These are phyloP conservation scores for Moesziomyces globuligerus DNA, from an alignment of 1,284 basidiomycete species.

Conservation along the genomic window DNA sequence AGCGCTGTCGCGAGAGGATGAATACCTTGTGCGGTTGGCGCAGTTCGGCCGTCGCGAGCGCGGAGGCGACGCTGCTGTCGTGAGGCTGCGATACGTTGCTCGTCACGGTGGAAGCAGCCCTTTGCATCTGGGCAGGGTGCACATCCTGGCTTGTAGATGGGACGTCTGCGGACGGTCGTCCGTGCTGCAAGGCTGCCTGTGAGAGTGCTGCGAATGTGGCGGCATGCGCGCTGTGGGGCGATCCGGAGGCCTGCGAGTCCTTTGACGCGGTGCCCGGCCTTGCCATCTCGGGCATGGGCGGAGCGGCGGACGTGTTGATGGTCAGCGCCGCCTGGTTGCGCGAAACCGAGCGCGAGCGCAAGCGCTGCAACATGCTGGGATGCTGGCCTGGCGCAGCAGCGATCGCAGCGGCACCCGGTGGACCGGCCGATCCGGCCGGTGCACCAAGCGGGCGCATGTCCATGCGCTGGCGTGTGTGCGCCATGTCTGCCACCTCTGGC, in stretches of 20 bases:
- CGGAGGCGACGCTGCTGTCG: slow-evolving; percentile 2
- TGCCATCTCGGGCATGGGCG: slow-evolving; percentile 34
- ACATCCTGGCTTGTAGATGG: slow-evolving; percentile 3
- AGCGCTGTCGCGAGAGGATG: slow-evolving; percentile 54
- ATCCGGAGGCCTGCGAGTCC: slow-evolving; percentile 36
- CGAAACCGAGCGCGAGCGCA: slow-evolving; percentile 28
- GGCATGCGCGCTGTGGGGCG: slow-evolving; percentile 26
- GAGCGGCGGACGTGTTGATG: slow-evolving; percentile 37
- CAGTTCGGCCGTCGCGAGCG: slow-evolving; percentile 1
- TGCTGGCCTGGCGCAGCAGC: slow-evolving; percentile 13
- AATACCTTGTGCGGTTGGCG: slow-evolving; percentile 50
- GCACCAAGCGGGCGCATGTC: slow-evolving; percentile 15
- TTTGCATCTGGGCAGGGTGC: slow-evolving; percentile 10
- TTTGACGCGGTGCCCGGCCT: slow-evolving; percentile 37
- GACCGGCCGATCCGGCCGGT: slow-evolving; percentile 13
- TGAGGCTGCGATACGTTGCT: slow-evolving; percentile 6
- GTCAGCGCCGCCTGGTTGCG: slow-evolving; percentile 23
- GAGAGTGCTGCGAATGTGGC: slow-evolving; percentile 25
- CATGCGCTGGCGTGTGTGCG: slow-evolving; percentile 13
- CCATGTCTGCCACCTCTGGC: slow-evolving; percentile 8
- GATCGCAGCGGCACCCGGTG: not conserved
- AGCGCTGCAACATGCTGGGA: slow-evolving; percentile 26
- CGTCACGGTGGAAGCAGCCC: slow-evolving; percentile 5
- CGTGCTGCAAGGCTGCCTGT: slow-evolving; percentile 23
- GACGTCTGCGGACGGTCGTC: slow-evolving; percentile 17